Base-by-base conservation (phyloP, 2,329 filamentous ascomycete genomes). In the Phialophora expanda region DNA sequence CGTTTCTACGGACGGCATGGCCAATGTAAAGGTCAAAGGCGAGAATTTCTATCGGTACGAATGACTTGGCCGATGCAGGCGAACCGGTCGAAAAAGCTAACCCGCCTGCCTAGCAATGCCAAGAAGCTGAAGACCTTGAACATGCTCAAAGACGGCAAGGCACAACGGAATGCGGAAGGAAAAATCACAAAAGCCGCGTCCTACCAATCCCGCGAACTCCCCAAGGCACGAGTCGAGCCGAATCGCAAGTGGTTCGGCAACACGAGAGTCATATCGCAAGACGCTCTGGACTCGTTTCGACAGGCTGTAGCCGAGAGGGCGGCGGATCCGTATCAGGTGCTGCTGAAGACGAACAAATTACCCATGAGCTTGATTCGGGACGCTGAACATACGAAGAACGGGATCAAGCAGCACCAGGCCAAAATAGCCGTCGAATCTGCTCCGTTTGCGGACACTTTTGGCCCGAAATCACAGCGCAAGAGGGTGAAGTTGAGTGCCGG, bases 201-300 rank as follows among this genome's bases (percentile, higher is more conserved):
- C 17, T 97, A 88, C 80, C 93, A 98, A 81, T 93, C 90, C 66
- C 85, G 88, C 75, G 93, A 97, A 41, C 81, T 89, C 24, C 93
- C 94, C 55, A 87, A 85, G 66, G 95, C 94, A 72, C 87, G 93
- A 71, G 91, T 98, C 75, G 94, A 98, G 82, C 95, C 95, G 57
- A 96, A 98, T 81, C 86, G 95, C 75, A 96, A 96, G 81, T 99
- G 95, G 95, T 99, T 99, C 81, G 92, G 90, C 74, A 97, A 97
- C 79, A 97, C 94, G 38, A 85, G 95, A 74, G 88, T 90, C 53
- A 96, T 97, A 75, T 92, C 90, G 0, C 94, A 97, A 77, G 92
- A 96, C 76, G 91, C 92, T 2, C 84, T 98, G 69, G 87, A 86
- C 53, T 88, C 91, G 1, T 99, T 99, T 81, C 89, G 95, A 68